Percentiles rank a stretch among this genome's conserved stretches.
Evolutionary conservation across 345 rosid species (phyloP).

Genomic region (Cardiospermum halicacabum): DNA sequence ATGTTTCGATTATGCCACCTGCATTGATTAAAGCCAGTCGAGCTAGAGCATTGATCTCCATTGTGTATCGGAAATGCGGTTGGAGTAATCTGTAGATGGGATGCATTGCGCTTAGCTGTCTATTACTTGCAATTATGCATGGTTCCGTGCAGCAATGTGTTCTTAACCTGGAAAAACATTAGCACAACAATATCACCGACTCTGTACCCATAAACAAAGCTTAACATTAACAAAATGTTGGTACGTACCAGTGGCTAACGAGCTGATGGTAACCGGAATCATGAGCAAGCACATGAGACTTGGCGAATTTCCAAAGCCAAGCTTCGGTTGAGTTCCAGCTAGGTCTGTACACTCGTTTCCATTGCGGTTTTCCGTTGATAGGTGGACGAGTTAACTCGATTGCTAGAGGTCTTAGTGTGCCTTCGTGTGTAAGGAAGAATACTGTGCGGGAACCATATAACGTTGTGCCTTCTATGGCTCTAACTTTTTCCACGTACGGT

Average conservation of each 20-base stretch:
- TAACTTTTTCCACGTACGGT: constrained; percentile 63
- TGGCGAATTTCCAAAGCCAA: constrained; percentile 79
- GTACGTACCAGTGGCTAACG: constrained; percentile 58
- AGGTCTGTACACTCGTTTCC: constrained; percentile 53
- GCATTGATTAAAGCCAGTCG: constrained; percentile 47
- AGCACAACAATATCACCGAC: no score
- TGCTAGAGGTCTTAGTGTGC: constrained; percentile 51
- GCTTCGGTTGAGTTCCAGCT: constrained; percentile 32
- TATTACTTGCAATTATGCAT: constrained; percentile 55
- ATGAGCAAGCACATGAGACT: constrained; percentile 58
- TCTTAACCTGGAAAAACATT: constrained; percentile 43
- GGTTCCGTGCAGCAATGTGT: constrained; percentile 69
- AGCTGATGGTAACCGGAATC: constrained; percentile 69
- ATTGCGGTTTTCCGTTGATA: constrained; percentile 48
- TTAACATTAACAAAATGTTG: neutral
- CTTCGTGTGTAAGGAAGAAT: constrained; percentile 47
- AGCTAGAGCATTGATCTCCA: constrained; percentile 75
- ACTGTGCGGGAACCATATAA: constrained; percentile 68
- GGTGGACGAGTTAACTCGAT: constrained; percentile 67
- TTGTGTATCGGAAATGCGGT: constrained; percentile 78
- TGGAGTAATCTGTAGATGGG: constrained; percentile 53
- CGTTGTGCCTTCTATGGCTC: constrained; percentile 38
- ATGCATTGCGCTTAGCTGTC: constrained; percentile 72
- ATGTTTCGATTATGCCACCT: constrained; percentile 56
- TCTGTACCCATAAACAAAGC: no score